Evolutionary conservation across 345 rosid species (phyloP).

Genomic region (Cardiospermum halicacabum): DNA sequence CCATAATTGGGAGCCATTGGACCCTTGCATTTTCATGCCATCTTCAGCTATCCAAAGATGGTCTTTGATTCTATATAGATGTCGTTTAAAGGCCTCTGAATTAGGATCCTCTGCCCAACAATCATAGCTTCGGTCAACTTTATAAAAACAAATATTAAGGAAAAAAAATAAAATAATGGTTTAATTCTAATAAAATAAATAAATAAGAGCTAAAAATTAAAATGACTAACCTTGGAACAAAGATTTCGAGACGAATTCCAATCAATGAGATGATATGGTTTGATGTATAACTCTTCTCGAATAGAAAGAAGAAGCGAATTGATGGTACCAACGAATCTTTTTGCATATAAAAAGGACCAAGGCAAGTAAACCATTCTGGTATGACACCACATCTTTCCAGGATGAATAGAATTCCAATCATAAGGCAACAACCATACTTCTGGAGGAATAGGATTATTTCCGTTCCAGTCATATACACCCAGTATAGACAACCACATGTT

Average conservation of each 20-base stretch:
- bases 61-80: slow-evolving; percentile 52
- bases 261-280: slow-evolving; percentile 42
- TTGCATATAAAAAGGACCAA: slow-evolving; percentile 62
- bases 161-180: too few relatives aligned
- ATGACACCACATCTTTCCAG: slow-evolving; percentile 54
- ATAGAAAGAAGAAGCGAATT: slow-evolving; percentile 39
- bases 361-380: slow-evolving; percentile 50
- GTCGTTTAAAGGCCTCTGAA: slow-evolving; percentile 44
- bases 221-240: slow-evolving; percentile 39
- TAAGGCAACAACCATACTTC: slow-evolving; percentile 72
- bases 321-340: slow-evolving; percentile 46
- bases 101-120: slow-evolving; percentile 56
- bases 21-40: slow-evolving; percentile 78
- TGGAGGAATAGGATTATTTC: slow-evolving; percentile 64
- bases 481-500: slow-evolving; percentile 72
- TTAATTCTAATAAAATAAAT: too few relatives aligned
- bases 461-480: slow-evolving; percentile 75
- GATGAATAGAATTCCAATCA: slow-evolving; percentile 36
- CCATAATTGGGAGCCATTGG: slow-evolving; percentile 72
- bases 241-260: slow-evolving; percentile 47
- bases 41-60: slow-evolving; percentile 64
- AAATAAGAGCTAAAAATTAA: too few relatives aligned
- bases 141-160: too few relatives aligned
- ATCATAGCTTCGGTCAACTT: slow-evolving; percentile 31
- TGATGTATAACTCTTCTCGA: slow-evolving; percentile 42